These are phyloP conservation scores for Ceratobasidium theobromae DNA, from an alignment of 1,284 basidiomycete genomes.

Conservation along the genomic window DNA sequence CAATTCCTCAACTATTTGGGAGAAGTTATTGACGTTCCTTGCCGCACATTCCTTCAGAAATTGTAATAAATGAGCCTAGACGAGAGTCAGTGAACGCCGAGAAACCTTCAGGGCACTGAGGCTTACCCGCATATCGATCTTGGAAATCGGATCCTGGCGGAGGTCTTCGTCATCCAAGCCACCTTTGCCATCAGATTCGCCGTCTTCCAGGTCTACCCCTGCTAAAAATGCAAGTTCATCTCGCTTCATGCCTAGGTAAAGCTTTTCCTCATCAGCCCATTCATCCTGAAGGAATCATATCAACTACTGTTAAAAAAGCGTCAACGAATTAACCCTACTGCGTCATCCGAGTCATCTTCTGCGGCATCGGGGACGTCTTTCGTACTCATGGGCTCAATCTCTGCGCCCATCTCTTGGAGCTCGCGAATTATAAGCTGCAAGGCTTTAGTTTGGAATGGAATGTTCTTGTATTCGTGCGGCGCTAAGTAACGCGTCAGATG, in stretches of 20 bases:
- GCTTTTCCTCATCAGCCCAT: slow-evolving; percentile 78
- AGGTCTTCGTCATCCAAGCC: slow-evolving; percentile 82
- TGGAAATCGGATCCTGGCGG: slow-evolving; percentile 80
- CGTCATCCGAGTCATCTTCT: slow-evolving; percentile 75
- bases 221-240: slow-evolving; percentile 51
- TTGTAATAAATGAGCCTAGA: slow-evolving; percentile 61
- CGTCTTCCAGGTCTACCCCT: slow-evolving; percentile 52
- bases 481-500: slow-evolving; percentile 47
- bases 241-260: slow-evolving; percentile 49
- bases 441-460: slow-evolving; percentile 88
- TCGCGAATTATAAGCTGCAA: slow-evolving; percentile 88
- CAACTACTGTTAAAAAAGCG: slow-evolving; percentile 22
- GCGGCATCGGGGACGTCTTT: slow-evolving; percentile 54
- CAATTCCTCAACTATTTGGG: slow-evolving; percentile 63
- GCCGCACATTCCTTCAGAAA: slow-evolving; percentile 73
- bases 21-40: slow-evolving; percentile 66
- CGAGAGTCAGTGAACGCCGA: slow-evolving; percentile 17
- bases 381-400: slow-evolving; percentile 53
- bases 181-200: slow-evolving; percentile 67
- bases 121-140: slow-evolving; percentile 83
- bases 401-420: slow-evolving; percentile 70
- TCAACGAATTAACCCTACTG: slow-evolving; percentile 7
- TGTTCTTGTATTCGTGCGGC: slow-evolving; percentile 81
- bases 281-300: slow-evolving; percentile 59
- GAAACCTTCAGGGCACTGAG: slow-evolving; percentile 10